phyloP scores from a whole-genome alignment of 306 rosid genomes.

The Prunus mira region DNA sequence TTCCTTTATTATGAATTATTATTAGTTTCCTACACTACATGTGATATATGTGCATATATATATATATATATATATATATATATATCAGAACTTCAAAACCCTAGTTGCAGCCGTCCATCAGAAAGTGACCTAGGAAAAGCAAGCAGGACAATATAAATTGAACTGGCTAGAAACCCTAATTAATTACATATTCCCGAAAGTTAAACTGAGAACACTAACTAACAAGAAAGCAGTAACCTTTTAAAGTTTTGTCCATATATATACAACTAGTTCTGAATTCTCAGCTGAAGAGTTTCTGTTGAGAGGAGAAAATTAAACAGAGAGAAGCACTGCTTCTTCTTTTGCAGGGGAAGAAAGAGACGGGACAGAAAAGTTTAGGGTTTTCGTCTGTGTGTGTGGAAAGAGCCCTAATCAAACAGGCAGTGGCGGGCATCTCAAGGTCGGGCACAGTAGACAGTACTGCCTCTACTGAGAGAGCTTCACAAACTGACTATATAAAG shows the following conservation, averaged over 20 bases:
- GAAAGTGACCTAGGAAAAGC: too few relatives aligned
- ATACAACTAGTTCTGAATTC: not conserved
- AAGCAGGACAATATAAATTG: too few relatives aligned
- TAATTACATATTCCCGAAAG: not conserved
- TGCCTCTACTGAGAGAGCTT: not conserved
- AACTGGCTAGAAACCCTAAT: too few relatives aligned
- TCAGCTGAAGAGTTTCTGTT: not conserved
- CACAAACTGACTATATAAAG: conserved; percentile 3
- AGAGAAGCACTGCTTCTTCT: not conserved
- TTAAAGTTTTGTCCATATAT: too few relatives aligned
- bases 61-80: too few relatives aligned
- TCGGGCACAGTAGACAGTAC: conserved; percentile 13
- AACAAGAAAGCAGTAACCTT: not conserved
- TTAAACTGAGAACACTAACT: not conserved
- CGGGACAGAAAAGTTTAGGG: conserved; percentile 13
- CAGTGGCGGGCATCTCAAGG: conserved; percentile 37
- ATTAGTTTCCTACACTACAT: too few relatives aligned
- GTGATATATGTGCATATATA: too few relatives aligned
- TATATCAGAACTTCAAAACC: conserved; percentile 19
- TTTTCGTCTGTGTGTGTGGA: conserved; percentile 2
- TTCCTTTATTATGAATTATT: too few relatives aligned
- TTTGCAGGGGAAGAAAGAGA: conserved; percentile 16
- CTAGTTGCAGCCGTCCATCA: not conserved
- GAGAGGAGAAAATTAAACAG: not conserved
- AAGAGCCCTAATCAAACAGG: conserved; percentile 22